Evolutionary conservation across 2,329 filamentous ascomycete species (phyloP).

Genomic region (Emmonsia crescens): DNA sequence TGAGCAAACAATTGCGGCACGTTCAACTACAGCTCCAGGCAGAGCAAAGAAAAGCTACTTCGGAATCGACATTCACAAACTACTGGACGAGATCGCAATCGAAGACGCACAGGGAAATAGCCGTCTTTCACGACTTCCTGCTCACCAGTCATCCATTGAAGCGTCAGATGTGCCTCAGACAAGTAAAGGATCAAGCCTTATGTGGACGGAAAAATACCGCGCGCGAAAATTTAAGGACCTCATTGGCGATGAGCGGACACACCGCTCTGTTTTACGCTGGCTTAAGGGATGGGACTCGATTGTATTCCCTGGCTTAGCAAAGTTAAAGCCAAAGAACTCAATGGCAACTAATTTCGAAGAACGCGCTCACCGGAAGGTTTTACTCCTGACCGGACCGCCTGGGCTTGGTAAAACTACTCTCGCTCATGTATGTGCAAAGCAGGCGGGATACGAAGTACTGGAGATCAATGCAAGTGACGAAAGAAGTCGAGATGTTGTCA

Average conservation of each 20-base stretch:
- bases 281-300: constrained; percentile 87
- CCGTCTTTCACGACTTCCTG: constrained; percentile 12
- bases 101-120: constrained; percentile 39
- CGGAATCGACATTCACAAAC: constrained; percentile 77
- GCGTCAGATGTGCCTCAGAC: constrained; percentile 9
- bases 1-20: constrained; percentile 43
- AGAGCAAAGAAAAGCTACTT: constrained; percentile 62
- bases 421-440: constrained; percentile 87
- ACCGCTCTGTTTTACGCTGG: constrained; percentile 83
- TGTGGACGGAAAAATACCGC: constrained; percentile 98
- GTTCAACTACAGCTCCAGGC: constrained; percentile 41
- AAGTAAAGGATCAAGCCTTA: constrained; percentile 23
- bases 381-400: constrained; percentile 82
- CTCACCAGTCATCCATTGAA: constrained; percentile 27
- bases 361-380: constrained; percentile 70
- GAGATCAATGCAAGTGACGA: constrained; percentile 99
- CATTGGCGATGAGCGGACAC: constrained; percentile 87
- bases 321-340: constrained; percentile 38
- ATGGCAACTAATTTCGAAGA: constrained; percentile 49
- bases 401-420: constrained; percentile 93
- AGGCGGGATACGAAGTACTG: constrained; percentile 91
- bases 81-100: constrained; percentile 61
- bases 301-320: constrained; percentile 71
- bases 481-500: constrained; percentile 78
- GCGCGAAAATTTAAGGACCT: constrained; percentile 86